Conservation (phyloP, 768 basidiomycete genomes). For the Roridomyces roridus region DNA sequence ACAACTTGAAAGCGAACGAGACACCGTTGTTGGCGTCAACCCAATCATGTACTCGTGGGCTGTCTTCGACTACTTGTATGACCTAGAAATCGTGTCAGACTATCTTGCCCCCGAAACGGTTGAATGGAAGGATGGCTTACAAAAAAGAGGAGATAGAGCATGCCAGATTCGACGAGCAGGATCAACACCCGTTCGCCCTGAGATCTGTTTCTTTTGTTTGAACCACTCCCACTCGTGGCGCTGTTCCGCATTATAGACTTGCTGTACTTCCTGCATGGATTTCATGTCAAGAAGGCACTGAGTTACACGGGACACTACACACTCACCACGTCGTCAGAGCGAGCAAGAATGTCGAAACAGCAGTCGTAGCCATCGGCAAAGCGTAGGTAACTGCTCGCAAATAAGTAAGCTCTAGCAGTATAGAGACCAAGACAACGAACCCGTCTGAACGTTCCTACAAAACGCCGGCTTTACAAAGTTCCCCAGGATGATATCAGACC, state of each 20-base stretch:
- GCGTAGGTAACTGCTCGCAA: not conserved
- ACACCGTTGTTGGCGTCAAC: not conserved
- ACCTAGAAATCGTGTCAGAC: not conserved
- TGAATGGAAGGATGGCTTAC: constrained; percentile 17
- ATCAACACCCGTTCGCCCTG: constrained; percentile 21
- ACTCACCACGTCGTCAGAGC: constrained; percentile 2
- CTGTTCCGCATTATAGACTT: constrained; percentile 1
- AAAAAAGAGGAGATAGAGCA: constrained; percentile 30
- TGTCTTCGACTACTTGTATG: constrained; percentile 1
- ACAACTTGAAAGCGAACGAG: constrained; percentile 23
- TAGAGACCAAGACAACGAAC: too few relatives aligned
- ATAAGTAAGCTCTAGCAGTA: too few relatives aligned
- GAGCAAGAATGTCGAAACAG: constrained; percentile 7
- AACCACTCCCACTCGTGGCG: not conserved
- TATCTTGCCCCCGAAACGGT: too few relatives aligned
- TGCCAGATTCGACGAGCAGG: constrained; percentile 28
- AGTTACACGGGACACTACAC: too few relatives aligned
- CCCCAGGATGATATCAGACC: constrained; percentile 8
- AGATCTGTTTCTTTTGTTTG: constrained; percentile 1
- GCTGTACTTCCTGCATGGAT: not conserved
- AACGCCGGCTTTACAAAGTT: constrained; percentile 15
- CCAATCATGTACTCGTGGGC: constrained; percentile 13
- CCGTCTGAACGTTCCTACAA: constrained; percentile 8
- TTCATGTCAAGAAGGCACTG: too few relatives aligned
- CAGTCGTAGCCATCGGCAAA: constrained; percentile 7